A percentile compares a stretch with the other conserved stretches of the same genome.
Evolutionary conservation across 306 rosid species (phyloP).

Genomic region (Prinsepia uniflora): DNA sequence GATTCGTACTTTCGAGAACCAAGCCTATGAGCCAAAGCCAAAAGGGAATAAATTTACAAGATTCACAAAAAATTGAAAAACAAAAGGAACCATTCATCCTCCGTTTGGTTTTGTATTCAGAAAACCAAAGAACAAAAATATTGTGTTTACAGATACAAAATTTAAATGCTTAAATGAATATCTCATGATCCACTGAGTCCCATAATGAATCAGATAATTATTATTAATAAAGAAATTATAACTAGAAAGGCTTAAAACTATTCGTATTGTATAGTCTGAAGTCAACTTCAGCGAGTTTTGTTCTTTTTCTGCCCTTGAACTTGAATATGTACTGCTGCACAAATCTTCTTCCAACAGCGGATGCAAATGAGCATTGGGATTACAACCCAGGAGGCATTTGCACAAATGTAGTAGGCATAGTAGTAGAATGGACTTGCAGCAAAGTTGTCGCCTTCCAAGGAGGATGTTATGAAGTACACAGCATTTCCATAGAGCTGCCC

Average conservation of each 20-base stretch:
- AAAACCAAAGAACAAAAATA: background rate
- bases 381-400: slow-evolving; percentile 68
- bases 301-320: slow-evolving; percentile 50
- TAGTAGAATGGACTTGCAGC: slow-evolving; percentile 56
- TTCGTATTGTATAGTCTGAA: background rate
- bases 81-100: background rate
- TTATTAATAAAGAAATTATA: background rate
- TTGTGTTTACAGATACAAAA: background rate
- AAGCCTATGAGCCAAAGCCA: background rate
- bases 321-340: slow-evolving; percentile 45
- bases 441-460: slow-evolving; percentile 76
- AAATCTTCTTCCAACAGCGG: slow-evolving; percentile 78
- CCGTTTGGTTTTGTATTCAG: background rate
- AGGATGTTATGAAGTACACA: slow-evolving; percentile 62
- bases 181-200: background rate
- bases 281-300: slow-evolving; percentile 54
- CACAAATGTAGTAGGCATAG: slow-evolving; percentile 66
- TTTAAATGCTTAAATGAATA: background rate
- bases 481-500: slow-evolving; percentile 80
- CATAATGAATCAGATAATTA: background rate
- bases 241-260: background rate
- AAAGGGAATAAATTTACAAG: background rate
- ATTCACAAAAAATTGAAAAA: background rate
- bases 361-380: slow-evolving; percentile 58
- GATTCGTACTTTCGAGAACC: background rate